Percentiles rank a stretch among this genome's conserved stretches.
Evolutionary conservation across 805 yeast genomes (phyloP).

Genomic region (Schizosaccharomyces osmophilus): DNA sequence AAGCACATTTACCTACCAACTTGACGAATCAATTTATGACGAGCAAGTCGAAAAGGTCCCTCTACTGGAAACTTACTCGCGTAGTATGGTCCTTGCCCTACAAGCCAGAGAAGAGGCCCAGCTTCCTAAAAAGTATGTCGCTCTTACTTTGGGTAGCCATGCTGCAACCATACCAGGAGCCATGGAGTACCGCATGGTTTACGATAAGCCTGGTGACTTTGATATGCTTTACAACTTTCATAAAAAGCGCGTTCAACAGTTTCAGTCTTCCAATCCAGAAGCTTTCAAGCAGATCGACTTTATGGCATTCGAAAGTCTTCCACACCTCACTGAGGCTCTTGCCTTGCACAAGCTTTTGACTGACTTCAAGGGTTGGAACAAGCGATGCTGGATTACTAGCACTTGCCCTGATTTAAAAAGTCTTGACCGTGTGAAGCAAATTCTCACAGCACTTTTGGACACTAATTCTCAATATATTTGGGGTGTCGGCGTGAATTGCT

Average conservation of each 20-base stretch:
- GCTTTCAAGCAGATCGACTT: background rate
- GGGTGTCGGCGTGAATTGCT: background rate
- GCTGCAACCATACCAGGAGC: background rate
- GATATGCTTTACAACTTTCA: background rate
- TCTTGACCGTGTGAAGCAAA: background rate
- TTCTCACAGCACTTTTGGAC: background rate
- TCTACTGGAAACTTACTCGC: background rate
- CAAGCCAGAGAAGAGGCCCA: background rate
- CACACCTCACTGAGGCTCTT: background rate
- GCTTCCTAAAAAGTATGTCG: background rate
- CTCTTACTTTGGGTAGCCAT: background rate
- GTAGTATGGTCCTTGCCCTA: background rate
- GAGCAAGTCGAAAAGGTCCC: background rate
- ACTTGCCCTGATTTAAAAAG: background rate
- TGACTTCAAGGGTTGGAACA: background rate
- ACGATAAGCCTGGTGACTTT: background rate
- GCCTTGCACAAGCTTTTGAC: background rate
- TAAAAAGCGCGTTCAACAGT: background rate
- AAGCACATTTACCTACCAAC: background rate
- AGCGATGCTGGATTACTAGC: constrained; percentile 1
- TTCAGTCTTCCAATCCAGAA: background rate
- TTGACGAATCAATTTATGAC: background rate
- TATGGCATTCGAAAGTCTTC: background rate
- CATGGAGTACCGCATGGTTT: constrained; percentile 1
- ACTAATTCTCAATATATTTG: background rate